A percentile compares a stretch with the other conserved stretches of the same genome.
Evolutionary conservation across 179 eudicot genomes (phyloP).

Genomic region (Actinidia chinensis): DNA sequence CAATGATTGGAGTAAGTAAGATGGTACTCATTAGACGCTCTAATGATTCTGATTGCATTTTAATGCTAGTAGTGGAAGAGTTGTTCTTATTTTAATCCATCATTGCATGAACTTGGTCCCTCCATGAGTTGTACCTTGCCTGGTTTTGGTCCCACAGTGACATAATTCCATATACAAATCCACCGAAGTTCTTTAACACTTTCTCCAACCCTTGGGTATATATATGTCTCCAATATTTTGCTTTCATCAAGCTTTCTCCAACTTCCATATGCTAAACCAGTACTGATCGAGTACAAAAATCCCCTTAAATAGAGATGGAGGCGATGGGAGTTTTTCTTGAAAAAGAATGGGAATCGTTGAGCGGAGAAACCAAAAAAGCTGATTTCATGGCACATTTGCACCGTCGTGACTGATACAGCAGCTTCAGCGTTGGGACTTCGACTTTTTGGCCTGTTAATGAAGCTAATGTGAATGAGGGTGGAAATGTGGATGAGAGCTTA

Average conservation of each 20-base stretch:
- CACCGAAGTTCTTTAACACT: slow-evolving; percentile 24
- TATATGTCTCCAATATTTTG: slow-evolving; percentile 19
- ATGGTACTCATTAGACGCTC: not conserved
- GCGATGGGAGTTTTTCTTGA: slow-evolving; percentile 40
- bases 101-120: slow-evolving; percentile 33
- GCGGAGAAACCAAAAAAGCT: slow-evolving; percentile 39
- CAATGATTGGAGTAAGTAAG: slow-evolving; percentile 18
- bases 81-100: slow-evolving; percentile 14
- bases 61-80: not conserved
- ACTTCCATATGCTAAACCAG: not conserved
- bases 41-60: not conserved
- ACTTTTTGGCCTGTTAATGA: slow-evolving; percentile 23
- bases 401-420: not conserved
- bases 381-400: slow-evolving; percentile 22
- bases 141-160: slow-evolving; percentile 32
- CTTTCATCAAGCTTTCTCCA: not conserved
- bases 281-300: not conserved
- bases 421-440: slow-evolving; percentile 22
- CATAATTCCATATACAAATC: slow-evolving; percentile 15
- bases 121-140: slow-evolving; percentile 37
- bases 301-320: slow-evolving; percentile 28
- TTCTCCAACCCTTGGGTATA: slow-evolving; percentile 20
- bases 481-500: slow-evolving; percentile 2
- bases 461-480: slow-evolving; percentile 18
- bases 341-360: slow-evolving; percentile 61